Evolutionary conservation across 192 early-diverging fungal species (phyloP), one percentile per base, ranked within the genome.

Genomic region (Geranomyces michiganensis): DNA sequence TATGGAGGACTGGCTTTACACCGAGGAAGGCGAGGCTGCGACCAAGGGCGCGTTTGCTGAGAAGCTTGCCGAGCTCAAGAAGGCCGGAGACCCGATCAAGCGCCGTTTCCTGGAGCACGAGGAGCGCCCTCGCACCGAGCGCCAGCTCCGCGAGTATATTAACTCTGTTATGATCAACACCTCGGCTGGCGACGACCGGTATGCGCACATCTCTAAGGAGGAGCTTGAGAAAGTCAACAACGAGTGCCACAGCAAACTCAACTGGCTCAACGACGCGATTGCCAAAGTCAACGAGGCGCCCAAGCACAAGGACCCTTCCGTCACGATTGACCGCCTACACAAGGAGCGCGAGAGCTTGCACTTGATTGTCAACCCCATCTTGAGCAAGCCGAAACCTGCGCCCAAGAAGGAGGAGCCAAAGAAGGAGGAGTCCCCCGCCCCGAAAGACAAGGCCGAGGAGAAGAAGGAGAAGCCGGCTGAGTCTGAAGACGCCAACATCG

Each of bases 1-100:
- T n/a, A 88, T 88, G 66, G 96, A 97, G 87, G 92, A 96, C 79
- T 99, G 96, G 96, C 88, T 99, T 72, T 99, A 99, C 83, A 76
- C 73, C 4, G 95, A 93, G 56, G 94, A 97, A 73, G 96, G 96
- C 60, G 93, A 96, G 61, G 93, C 94, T 77, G 86, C 92, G 0
- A 89, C 90, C 76, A 96, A 96, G 89, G 91, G 87, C 21, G 91
- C 91, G 22, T 99, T 95, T 70, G 78, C 85, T 22, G 89, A 88
- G 74, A 95, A 94, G 84, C 82, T 99, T 31, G 80, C 76, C 0
- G 83, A 79, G 13, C 89, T 99, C 74, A 91, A 91, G 84, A 87
- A 87, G 62, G 83, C 85, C 36, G 94, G 94, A 47, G 88, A 92
- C 66, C 95, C 95, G 31, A 85, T 95, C 62, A 82, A 79, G 41